A percentile compares a stretch with the other conserved stretches of the same genome.
Evolutionary conservation across 208 protist genomes (phyloP).

Genomic region (Willaertia magna): DNA sequence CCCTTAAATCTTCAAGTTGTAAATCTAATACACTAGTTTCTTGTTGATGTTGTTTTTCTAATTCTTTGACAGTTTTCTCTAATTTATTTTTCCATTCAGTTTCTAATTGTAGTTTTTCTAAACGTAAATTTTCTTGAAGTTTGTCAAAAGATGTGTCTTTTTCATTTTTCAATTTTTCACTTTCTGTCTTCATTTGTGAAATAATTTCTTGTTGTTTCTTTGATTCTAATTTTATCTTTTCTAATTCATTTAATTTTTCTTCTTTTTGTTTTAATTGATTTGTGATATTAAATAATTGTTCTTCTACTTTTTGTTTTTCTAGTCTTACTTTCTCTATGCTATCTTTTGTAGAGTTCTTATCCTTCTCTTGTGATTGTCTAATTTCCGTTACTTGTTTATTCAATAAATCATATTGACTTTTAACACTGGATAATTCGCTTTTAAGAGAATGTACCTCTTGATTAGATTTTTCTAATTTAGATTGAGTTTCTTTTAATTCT

Average conservation of each 20-base stretch:
- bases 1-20: neutral
- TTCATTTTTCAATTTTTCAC: neutral
- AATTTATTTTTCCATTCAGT: neutral
- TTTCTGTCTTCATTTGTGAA: neutral
- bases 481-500: too few species aligned
- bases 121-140: neutral
- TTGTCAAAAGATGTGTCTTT: neutral
- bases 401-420: too few species aligned
- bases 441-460: too few species aligned
- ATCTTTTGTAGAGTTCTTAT: neutral
- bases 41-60: neutral
- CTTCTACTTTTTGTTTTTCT: conserved; percentile 11
- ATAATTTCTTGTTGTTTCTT: neutral
- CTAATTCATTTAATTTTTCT: neutral
- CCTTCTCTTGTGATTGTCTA: conserved; percentile 19
- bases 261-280: neutral
- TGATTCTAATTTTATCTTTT: neutral
- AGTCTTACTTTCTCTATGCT: neutral
- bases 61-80: neutral
- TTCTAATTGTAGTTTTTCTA: neutral
- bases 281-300: neutral
- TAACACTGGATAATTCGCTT: too few species aligned
- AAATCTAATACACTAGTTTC: neutral
- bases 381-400: conserved; percentile 20
- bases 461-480: too few species aligned